These are phyloP conservation scores for Aspergillus diversus DNA, from an alignment of 495 filamentous ascomycete genomes.

Conservation along the genomic window DNA sequence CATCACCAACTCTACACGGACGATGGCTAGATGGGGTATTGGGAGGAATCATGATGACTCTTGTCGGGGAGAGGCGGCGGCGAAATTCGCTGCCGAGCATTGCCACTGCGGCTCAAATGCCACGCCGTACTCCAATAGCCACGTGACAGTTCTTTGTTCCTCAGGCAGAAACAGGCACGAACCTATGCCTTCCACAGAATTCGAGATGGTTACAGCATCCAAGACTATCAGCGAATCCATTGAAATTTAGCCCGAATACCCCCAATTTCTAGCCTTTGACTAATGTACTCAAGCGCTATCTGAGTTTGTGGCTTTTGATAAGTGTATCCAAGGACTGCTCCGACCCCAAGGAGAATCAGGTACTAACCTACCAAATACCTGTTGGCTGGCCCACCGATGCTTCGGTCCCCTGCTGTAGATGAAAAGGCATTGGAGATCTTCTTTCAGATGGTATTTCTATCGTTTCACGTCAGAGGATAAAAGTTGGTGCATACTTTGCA, in stretches of 20 bases:
- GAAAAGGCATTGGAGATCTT: slow-evolving; percentile 7
- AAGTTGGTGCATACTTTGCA: background rate
- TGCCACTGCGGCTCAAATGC: slow-evolving; percentile 33
- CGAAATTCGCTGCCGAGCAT: slow-evolving; percentile 34
- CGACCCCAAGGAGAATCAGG: no score
- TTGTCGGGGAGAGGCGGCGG: slow-evolving; percentile 36
- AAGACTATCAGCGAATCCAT: background rate
- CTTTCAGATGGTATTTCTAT: background rate
- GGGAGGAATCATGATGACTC: slow-evolving; percentile 26
- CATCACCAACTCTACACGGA: slow-evolving; percentile 33
- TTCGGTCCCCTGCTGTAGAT: slow-evolving; percentile 13
- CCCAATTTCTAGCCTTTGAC: no score
- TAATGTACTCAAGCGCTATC: no score
- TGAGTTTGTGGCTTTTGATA: no score
- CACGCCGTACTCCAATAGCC: slow-evolving; percentile 24
- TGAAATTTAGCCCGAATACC: no score
- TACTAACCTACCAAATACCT: background rate
- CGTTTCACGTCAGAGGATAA: background rate
- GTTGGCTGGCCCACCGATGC: slow-evolving; percentile 14
- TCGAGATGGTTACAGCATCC: background rate
- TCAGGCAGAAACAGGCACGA: background rate
- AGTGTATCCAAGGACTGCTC: no score
- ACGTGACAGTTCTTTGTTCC: slow-evolving; percentile 8
- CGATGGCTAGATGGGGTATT: slow-evolving; percentile 10
- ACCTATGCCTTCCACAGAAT: background rate